Base-by-base conservation (phyloP, 1,284 basidiomycete genomes). In the Cutaneotrichosporon mucoides region DNA sequence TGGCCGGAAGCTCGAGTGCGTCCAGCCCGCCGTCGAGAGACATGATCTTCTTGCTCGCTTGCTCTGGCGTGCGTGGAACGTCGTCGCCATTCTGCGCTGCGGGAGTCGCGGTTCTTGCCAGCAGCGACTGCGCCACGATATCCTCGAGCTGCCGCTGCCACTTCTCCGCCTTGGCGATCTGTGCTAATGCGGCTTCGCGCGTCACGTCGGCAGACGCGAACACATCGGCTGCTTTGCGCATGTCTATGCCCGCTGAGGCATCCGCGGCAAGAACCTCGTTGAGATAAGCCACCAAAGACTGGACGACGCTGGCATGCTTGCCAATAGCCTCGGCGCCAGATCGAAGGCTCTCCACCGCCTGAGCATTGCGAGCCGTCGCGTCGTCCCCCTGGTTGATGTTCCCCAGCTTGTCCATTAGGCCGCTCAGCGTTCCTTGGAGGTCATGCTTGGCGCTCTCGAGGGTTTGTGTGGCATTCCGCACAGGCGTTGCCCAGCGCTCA, bases 21-120 rank as follows among this genome's bases (percentile, higher is more conserved):
- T 68, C 62, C 12, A 75, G 65, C 4, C 66, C 56, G 10, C 56
- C 48, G 54, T 63, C 64, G 2, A 73, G 54, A 3, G 67, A 60
- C 3, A 53, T 6, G 36, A 55, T 46, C 16, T 48, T 33, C 7
- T 40, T n/a, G 42, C 49, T 42, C 40, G 37, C 24, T 37, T 57
- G 37, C 49, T 44, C n/a, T 5, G 56, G 50, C 10, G 50, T 47
- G 37, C 35, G 34, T 0, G 48, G 47, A 7, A 15, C 8, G 34
- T 50, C 41, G 46, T 11, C 38, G n/a, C 37, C 48, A 36, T 7
- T 45, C 24, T 4, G 34, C 37, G 4, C 24, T 1, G 52, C 46
- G 12, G 46, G 46, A 3, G 46, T 48, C 11, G 16, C 48, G 12
- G 46, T 24, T 6, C 48, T 35, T 4, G 49, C 37, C 4, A 35